Evolutionary conservation across 2,329 filamentous ascomycete genomes (phyloP), one percentile per base, ranked within the genome.

Genomic region (Mollisiaceae sp.): DNA sequence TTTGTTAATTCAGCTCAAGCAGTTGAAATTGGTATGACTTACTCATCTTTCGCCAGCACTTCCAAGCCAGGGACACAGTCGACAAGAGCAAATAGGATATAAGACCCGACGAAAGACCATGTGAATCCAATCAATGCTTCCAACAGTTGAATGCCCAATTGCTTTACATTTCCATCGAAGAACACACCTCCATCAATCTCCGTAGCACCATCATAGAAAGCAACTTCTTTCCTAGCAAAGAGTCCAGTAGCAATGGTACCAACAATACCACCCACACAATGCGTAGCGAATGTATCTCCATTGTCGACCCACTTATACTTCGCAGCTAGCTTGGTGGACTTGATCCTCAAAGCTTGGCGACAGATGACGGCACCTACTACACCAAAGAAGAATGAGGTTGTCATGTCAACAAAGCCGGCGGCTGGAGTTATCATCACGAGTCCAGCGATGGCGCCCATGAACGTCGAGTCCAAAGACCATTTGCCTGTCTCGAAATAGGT

Each of bases 381-480:
- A 62, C 86, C 86, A 65, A 86, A 87, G 71, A 87, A 80, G 64
- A 89, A 80, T 8, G 86, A 81, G 1, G 81, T 82, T 82, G 86
- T 87, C 38, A 85, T 83, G 4, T 92, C 91, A 0, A 97, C 88
- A 80, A 89, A 97, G 73, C 93, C 93, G 15, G 93, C 92, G 1
- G 91, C 92, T 1, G 94, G 93, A 2, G 94, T 97, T 60, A 95
- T 95, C 70, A 92, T 92, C 41, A 97, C 93, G 24, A 97, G 87
- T 60, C 93, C 93, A 15, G 92, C 91, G 76, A 97, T 94, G 71
- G 89, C 89, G 67, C 94, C 94, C 45, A 92, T 95, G 82, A 94
- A 97, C 88, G 94, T 97, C 55, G 93, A 93, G 71, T 97, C 93
- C 78, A 94, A 54, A 63, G 91, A 94, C 92, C 93, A 97, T 80